These are phyloP conservation scores for Fomitopsis pulvina DNA, from an alignment of 768 basidiomycete species.

Conservation along the genomic window DNA sequence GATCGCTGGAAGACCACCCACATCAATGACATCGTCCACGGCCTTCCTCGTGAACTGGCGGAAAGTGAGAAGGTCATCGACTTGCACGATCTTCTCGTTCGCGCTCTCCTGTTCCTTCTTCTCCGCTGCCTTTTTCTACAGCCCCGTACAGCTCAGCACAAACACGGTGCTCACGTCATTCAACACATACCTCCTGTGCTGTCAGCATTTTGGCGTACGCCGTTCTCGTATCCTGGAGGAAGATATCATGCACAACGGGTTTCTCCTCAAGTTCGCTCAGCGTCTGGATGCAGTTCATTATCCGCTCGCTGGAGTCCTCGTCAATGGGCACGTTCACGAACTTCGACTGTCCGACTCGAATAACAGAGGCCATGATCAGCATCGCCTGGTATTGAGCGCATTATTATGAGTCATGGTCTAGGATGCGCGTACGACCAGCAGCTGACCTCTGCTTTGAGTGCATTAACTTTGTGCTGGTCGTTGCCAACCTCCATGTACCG, in stretches of 20 bases:
- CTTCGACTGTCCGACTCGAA: slow-evolving; percentile 96
- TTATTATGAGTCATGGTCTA: not conserved
- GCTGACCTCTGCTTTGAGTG: slow-evolving; percentile 78
- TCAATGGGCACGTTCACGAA: slow-evolving; percentile 94
- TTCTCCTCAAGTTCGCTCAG: slow-evolving; percentile 69
- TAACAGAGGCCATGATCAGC: slow-evolving; percentile 96
- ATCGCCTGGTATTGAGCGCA: slow-evolving; percentile 51
- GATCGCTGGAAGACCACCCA: slow-evolving; percentile 27
- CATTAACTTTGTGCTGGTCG: slow-evolving; percentile 55
- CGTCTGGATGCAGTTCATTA: slow-evolving; percentile 93
- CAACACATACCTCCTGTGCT: slow-evolving; percentile 71
- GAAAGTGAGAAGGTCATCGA: slow-evolving; percentile 90
- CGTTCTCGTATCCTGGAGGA: slow-evolving; percentile 80
- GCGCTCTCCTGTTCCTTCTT: slow-evolving; percentile 78
- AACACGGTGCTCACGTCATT: not conserved
- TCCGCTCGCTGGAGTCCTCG: slow-evolving; percentile 94
- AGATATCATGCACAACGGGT: slow-evolving; percentile 57
- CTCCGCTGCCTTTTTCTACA: slow-evolving; percentile 82
- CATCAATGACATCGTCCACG: slow-evolving; percentile 71
- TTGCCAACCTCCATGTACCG: slow-evolving; percentile 49
- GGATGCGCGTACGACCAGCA: not conserved
- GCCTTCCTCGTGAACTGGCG: slow-evolving; percentile 94
- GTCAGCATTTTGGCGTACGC: slow-evolving; percentile 95
- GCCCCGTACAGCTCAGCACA: not conserved
- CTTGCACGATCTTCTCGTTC: slow-evolving; percentile 71